Conservation (phyloP, 306 rosid genomes). For the Casuarina equisetifolia region DNA sequence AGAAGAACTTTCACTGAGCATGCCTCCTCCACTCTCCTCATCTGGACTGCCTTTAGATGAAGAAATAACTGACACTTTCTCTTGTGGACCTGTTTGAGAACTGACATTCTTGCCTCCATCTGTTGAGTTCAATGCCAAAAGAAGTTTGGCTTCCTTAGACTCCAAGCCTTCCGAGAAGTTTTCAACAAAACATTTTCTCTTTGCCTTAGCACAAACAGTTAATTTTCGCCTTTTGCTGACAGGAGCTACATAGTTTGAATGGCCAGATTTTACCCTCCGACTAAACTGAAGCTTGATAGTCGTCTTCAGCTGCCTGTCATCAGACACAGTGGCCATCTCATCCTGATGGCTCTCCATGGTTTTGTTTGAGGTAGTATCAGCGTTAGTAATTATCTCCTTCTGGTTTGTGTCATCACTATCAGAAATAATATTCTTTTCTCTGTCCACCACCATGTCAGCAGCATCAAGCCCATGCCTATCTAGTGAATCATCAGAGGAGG, state of each 20-base stretch:
- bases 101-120: slow-evolving; percentile 35
- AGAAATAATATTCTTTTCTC: slow-evolving; percentile 32
- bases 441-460: slow-evolving; percentile 15
- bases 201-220: slow-evolving; percentile 55
- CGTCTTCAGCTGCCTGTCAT: slow-evolving; percentile 39
- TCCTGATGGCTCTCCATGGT: slow-evolving; percentile 27
- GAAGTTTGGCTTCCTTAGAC: slow-evolving; percentile 32
- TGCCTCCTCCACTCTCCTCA: slow-evolving; percentile 27
- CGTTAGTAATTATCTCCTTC: slow-evolving; percentile 21
- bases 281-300: slow-evolving; percentile 40
- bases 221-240: slow-evolving; percentile 58
- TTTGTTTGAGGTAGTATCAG: slow-evolving; percentile 38
- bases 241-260: slow-evolving; percentile 47
- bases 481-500: slow-evolving; percentile 20
- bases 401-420: slow-evolving; percentile 23
- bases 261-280: slow-evolving; percentile 45
- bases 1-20: slow-evolving; percentile 18
- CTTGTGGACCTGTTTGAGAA: slow-evolving; percentile 31
- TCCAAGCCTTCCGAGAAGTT: slow-evolving; percentile 37
- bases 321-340: slow-evolving; percentile 25
- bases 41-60: slow-evolving; percentile 32
- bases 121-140: slow-evolving; percentile 29
- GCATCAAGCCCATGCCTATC: slow-evolving; percentile 26
- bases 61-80: slow-evolving; percentile 28
- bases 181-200: slow-evolving; percentile 37